phyloP scores from a whole-genome alignment of 2,329 filamentous ascomycete species.

The Periconia sp. region DNA sequence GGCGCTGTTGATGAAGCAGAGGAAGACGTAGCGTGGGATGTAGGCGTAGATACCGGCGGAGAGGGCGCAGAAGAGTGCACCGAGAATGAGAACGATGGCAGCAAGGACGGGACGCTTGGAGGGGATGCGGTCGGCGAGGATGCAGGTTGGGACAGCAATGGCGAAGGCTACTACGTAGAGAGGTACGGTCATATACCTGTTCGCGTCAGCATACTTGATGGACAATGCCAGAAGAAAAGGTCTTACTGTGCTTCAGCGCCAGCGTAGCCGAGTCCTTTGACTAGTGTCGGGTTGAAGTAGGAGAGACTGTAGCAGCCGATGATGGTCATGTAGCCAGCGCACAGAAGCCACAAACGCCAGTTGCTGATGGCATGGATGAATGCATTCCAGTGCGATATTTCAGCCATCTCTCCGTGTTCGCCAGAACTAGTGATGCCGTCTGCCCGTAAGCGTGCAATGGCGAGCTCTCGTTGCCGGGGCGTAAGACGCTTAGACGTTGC shows the following conservation, averaged over 20 bases:
- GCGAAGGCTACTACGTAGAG: constrained; percentile 29
- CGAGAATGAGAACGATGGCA: constrained; percentile 17
- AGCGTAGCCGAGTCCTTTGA: constrained; percentile 25
- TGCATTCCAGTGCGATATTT: constrained; percentile 26
- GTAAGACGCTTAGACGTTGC: constrained; percentile 51
- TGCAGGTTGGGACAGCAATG: constrained; percentile 27
- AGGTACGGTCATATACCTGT: constrained; percentile 28
- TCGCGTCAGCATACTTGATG: neutral
- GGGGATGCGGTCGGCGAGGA: constrained; percentile 24
- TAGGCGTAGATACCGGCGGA: constrained; percentile 30
- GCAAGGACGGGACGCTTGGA: constrained; percentile 23
- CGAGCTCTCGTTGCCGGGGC: constrained; percentile 49
- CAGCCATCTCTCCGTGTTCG: constrained; percentile 21
- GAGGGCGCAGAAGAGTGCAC: constrained; percentile 28
- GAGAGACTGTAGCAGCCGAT: constrained; percentile 32
- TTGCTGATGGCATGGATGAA: constrained; percentile 27
- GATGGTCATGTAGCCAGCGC: constrained; percentile 33
- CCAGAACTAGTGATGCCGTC: constrained; percentile 26
- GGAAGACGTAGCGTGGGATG: constrained; percentile 30
- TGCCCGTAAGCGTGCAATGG: constrained; percentile 31
- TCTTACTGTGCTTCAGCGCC: constrained; percentile 26
- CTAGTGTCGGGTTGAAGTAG: constrained; percentile 31
- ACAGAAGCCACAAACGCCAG: constrained; percentile 30
- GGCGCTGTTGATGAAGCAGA: constrained; percentile 31
- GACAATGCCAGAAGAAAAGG: neutral